Conservation (phyloP, 257 asterid genomes). For the Solanum tacnaense region DNA sequence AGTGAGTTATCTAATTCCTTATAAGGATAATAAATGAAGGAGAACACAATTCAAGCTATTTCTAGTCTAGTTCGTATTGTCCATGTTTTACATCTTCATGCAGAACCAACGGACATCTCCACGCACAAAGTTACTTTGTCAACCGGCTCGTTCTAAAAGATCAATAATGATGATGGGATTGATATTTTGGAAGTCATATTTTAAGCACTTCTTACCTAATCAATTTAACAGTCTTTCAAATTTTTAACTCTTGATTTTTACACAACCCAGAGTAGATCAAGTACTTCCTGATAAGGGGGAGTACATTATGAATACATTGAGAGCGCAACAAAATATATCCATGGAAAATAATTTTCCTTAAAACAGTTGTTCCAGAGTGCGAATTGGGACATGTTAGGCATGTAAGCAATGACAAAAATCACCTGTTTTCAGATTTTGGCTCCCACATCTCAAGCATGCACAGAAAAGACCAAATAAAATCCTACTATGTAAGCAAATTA, state of each 20-base stretch:
- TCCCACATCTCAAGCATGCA: background rate
- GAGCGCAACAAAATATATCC: background rate
- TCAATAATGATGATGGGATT: background rate
- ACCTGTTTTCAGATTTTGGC: background rate
- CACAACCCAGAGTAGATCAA: background rate
- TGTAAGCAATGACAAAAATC: background rate
- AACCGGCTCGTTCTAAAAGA: background rate
- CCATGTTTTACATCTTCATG: background rate
- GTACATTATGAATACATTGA: background rate
- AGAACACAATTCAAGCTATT: background rate
- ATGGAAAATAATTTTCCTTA: background rate
- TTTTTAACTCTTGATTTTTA: background rate
- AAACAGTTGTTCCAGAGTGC: background rate
- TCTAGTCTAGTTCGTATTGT: background rate
- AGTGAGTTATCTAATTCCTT: background rate
- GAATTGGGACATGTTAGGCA: background rate
- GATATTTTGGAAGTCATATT: background rate
- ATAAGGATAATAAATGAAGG: background rate
- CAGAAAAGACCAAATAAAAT: background rate
- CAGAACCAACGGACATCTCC: background rate
- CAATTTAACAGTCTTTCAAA: background rate
- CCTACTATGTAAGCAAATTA: background rate
- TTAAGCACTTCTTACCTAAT: background rate
- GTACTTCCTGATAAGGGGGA: background rate
- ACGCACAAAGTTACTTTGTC: background rate